Evolutionary conservation across 2,329 filamentous ascomycete genomes (phyloP).

Genomic region (Paecilomyces niveus): DNA sequence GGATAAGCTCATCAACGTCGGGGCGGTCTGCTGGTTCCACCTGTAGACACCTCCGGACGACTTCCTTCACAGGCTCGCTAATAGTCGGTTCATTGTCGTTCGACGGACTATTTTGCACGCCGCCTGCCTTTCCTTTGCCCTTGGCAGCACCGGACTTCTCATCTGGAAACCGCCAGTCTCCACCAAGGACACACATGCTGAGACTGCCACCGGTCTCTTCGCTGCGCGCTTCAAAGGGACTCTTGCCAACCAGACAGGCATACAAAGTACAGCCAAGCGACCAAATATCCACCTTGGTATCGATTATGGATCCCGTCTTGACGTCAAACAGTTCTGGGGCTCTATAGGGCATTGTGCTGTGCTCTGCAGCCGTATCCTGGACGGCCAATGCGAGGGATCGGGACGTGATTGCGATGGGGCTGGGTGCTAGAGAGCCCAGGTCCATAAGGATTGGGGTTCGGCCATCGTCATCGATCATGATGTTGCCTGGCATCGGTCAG

Average conservation of each 20-base stretch:
- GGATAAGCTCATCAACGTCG: slow-evolving; percentile 76
- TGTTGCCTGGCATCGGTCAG: slow-evolving; percentile 56
- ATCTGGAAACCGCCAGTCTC: slow-evolving; percentile 95
- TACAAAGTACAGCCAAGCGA: slow-evolving; percentile 96
- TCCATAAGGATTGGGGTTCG: slow-evolving; percentile 93
- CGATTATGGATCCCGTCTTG: slow-evolving; percentile 82
- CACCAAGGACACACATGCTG: slow-evolving; percentile 84
- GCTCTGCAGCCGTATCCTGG: slow-evolving; percentile 90
- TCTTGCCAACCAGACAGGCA: slow-evolving; percentile 92
- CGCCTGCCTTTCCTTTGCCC: slow-evolving; percentile 47
- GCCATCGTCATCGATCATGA: slow-evolving; percentile 95
- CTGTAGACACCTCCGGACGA: slow-evolving; percentile 77
- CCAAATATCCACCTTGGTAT: slow-evolving; percentile 98
- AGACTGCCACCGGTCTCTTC: slow-evolving; percentile 94
- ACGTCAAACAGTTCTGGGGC: slow-evolving; percentile 97
- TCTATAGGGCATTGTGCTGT: slow-evolving; percentile 97
- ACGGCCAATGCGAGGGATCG: slow-evolving; percentile 84
- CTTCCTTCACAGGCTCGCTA: slow-evolving; percentile 74
- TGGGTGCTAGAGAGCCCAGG: slow-evolving; percentile 80
- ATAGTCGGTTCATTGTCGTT: slow-evolving; percentile 49
- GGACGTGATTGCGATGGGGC: slow-evolving; percentile 81
- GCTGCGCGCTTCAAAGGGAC: slow-evolving; percentile 88
- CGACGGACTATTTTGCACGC: slow-evolving; percentile 15
- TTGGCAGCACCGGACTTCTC: slow-evolving; percentile 59
- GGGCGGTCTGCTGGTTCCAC: slow-evolving; percentile 85